Evolutionary conservation across 2,329 filamentous ascomycete genomes (phyloP).

Genomic region (Zalaria obscura): DNA sequence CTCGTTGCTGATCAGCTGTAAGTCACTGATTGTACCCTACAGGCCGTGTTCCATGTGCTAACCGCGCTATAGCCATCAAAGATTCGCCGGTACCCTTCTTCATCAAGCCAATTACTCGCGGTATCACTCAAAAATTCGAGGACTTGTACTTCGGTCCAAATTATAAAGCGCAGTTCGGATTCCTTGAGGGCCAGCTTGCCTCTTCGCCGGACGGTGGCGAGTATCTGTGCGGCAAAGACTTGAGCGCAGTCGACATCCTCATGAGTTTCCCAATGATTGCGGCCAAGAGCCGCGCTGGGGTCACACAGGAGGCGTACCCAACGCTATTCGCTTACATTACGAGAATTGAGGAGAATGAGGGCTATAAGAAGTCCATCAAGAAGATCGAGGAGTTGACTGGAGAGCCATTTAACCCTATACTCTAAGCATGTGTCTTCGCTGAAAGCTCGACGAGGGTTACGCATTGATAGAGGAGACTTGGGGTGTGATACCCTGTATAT

Average conservation of each 20-base stretch:
- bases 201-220: conserved; percentile 32
- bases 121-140: conserved; percentile 37
- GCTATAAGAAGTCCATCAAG: conserved; percentile 33
- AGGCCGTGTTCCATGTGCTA: neutral
- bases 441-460: too few species aligned
- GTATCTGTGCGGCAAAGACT: conserved; percentile 33
- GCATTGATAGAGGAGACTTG: too few species aligned
- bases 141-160: conserved; percentile 31
- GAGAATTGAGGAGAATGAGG: conserved; percentile 27
- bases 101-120: conserved; percentile 47
- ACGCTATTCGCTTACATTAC: conserved; percentile 32
- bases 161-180: conserved; percentile 32
- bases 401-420: conserved; percentile 8
- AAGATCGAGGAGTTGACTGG: conserved; percentile 32
- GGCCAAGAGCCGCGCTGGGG: conserved; percentile 18
- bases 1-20: conserved; percentile 45
- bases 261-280: conserved; percentile 38
- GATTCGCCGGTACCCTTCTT: conserved; percentile 45
- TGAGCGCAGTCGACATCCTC: conserved; percentile 39
- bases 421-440: too few species aligned
- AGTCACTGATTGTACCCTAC: conserved; percentile 11
- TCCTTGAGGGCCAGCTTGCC: conserved; percentile 35
- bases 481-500: too few species aligned
- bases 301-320: conserved; percentile 30
- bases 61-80: conserved; percentile 21